Evolutionary conservation across 495 filamentous ascomycete species (phyloP).

Genomic region (Lindgomyces ingoldianus): DNA sequence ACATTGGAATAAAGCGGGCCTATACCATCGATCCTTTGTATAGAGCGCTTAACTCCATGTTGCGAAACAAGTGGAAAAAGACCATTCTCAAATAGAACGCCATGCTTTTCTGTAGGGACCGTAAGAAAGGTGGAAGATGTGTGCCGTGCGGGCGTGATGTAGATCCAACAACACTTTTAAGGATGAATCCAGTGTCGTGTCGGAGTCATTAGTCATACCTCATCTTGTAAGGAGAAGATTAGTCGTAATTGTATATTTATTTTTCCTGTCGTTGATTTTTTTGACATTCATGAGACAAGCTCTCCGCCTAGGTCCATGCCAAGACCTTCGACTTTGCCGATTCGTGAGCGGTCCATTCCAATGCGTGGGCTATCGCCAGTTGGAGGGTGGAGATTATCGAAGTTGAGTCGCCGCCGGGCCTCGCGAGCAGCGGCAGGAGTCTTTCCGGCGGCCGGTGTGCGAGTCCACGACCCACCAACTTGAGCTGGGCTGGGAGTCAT

Average conservation of each 20-base stretch:
- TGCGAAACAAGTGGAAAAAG: no score
- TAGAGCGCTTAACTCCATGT: no score
- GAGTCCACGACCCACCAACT: slow-evolving; percentile 59
- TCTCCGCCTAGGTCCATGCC: slow-evolving; percentile 62
- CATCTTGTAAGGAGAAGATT: not conserved
- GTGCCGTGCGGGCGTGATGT: not conserved
- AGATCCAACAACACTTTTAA: slow-evolving; percentile 10
- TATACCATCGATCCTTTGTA: no score
- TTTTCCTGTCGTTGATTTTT: not conserved
- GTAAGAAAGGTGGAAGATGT: slow-evolving; percentile 8
- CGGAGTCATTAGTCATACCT: slow-evolving; percentile 23
- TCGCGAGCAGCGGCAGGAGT: slow-evolving; percentile 61
- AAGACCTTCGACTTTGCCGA: slow-evolving; percentile 39
- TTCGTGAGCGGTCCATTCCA: slow-evolving; percentile 34
- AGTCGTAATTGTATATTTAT: not conserved
- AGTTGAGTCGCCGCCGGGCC: slow-evolving; percentile 64
- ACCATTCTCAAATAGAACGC: no score
- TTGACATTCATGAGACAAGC: slow-evolving; percentile 39
- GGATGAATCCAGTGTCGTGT: slow-evolving; percentile 11
- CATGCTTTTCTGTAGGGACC: slow-evolving; percentile 30
- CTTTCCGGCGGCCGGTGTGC: slow-evolving; percentile 53
- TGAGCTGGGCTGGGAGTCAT: slow-evolving; percentile 95
- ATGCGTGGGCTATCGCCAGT: slow-evolving; percentile 43
- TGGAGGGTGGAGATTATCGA: slow-evolving; percentile 65
- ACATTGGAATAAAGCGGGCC: no score